Evolutionary conservation across 306 rosid species (phyloP).

Genomic region (Pachyrhizus erosus): DNA sequence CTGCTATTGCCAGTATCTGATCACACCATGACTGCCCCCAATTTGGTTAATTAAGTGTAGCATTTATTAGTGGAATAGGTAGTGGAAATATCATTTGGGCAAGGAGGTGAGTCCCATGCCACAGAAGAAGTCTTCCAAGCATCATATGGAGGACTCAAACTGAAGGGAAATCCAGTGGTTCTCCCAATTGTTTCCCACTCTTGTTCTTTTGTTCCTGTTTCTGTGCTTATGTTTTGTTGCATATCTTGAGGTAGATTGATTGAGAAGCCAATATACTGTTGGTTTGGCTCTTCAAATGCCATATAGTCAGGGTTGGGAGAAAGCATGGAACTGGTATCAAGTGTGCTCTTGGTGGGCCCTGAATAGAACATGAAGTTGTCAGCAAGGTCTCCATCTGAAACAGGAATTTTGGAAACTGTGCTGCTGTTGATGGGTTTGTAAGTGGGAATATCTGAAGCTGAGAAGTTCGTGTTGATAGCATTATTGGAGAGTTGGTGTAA

Average conservation of each 20-base stretch:
- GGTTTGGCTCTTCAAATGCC: slow-evolving; percentile 55
- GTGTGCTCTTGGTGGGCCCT: slow-evolving; percentile 44
- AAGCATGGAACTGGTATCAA: slow-evolving; percentile 49
- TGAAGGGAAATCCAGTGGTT: slow-evolving; percentile 69
- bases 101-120: slow-evolving; percentile 61
- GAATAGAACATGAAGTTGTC: slow-evolving; percentile 59
- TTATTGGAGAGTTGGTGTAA: slow-evolving; percentile 37
- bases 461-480: slow-evolving; percentile 38
- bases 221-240: slow-evolving; percentile 42
- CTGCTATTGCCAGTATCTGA: neutral
- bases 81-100: slow-evolving; percentile 65
- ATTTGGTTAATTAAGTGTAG: slow-evolving; percentile 38
- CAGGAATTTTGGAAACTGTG: slow-evolving; percentile 37
- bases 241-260: slow-evolving; percentile 51
- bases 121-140: slow-evolving; percentile 53
- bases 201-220: slow-evolving; percentile 41
- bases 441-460: slow-evolving; percentile 48
- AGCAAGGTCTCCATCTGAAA: slow-evolving; percentile 46
- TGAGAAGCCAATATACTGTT: slow-evolving; percentile 57
- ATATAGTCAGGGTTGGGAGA: slow-evolving; percentile 49
- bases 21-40: neutral
- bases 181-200: slow-evolving; percentile 49
- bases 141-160: slow-evolving; percentile 56
- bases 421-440: slow-evolving; percentile 47
- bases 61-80: slow-evolving; percentile 61